Percentiles rank a stretch among this genome's conserved stretches.
Evolutionary conservation across 495 filamentous ascomycete genomes (phyloP).

Genomic region (Filosporella fistucella): DNA sequence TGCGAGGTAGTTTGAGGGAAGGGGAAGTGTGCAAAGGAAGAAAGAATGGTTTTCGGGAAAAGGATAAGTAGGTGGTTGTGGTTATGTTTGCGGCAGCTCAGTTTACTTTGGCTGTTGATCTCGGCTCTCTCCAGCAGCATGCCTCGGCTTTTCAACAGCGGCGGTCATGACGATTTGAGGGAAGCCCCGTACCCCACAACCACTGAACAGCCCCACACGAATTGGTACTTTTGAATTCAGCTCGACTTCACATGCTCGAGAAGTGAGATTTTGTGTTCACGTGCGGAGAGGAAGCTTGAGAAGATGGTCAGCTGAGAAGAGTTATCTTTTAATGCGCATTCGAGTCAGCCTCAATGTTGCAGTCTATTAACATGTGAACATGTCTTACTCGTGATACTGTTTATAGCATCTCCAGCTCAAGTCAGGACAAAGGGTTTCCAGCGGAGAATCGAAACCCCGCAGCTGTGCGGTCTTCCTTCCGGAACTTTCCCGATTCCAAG

Average conservation of each 20-base stretch:
- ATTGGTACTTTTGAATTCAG: too few relatives aligned
- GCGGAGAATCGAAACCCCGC: too few relatives aligned
- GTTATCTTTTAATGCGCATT: neutral
- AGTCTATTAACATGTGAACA: neutral
- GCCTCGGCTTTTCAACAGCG: slow-evolving; percentile 4
- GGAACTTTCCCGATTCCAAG: too few relatives aligned
- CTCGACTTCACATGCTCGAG: too few relatives aligned
- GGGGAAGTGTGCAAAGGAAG: slow-evolving; percentile 13
- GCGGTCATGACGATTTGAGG: neutral
- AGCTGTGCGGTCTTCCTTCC: too few relatives aligned
- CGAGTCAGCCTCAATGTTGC: neutral
- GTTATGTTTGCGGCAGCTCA: too few relatives aligned
- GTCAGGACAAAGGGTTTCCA: too few relatives aligned
- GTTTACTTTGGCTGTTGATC: slow-evolving; percentile 4
- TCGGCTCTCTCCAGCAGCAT: slow-evolving; percentile 27
- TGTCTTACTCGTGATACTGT: too few relatives aligned
- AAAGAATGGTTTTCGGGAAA: neutral
- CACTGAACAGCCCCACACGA: too few relatives aligned
- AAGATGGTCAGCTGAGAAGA: neutral
- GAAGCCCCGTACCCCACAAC: slow-evolving; percentile 4
- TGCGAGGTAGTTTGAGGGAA: neutral
- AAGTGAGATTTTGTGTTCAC: slow-evolving; percentile 12
- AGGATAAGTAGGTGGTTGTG: neutral
- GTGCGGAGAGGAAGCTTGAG: slow-evolving; percentile 2
- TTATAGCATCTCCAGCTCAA: too few relatives aligned